Base-by-base conservation (phyloP, 2,329 filamentous ascomycete genomes). In the Karstenula rhodostoma region DNA sequence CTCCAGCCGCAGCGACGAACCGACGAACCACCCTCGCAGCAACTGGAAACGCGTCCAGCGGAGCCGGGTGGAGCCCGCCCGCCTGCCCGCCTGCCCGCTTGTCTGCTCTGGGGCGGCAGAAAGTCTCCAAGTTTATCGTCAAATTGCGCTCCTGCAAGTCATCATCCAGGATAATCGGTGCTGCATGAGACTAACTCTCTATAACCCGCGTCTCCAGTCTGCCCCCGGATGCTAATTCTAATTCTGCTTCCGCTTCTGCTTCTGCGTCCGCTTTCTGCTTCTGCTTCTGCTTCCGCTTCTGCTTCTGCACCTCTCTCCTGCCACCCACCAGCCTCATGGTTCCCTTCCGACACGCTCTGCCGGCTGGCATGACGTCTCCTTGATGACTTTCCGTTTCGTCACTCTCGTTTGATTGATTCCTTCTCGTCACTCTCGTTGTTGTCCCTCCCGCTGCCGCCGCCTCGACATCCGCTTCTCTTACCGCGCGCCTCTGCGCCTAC, bases 351-450 rank as follows among this genome's bases (percentile, higher is more conserved):
- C 60, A 23, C 61, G 33, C 67, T 59, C 62, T 65, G 67, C 68
- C 68, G 66, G 64, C 67, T 68, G 73, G 71, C 71, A 74, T 75
- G 71, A 68, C 64, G 67, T 69, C 67, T 68, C 63, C 68, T 67
- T 69, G 63, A 70, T 68, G 67, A 49, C 29, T 65, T 64, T 64
- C 67, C 62, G 68, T 72, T 73, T 72, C 68, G 64, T 66, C 62
- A 66, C 70, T 68, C 66, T 72, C 69, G 69, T 73, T 73, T 69
- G 61, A 66, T 73, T 68, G 61, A 67, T 66, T 37, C 57, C 50
- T 62, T 62, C 68, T 70, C 63, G 67, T 72, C 65, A 63, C 70
- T 51, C 60, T 65, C 60, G 58, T 67, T 67, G 53, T 61, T 67
- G 71, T 63, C 65, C 65, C 47, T 61, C 65, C 64, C 59, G 65